Conservation (phyloP, 768 basidiomycete genomes). For the Tricholomella constricta region DNA sequence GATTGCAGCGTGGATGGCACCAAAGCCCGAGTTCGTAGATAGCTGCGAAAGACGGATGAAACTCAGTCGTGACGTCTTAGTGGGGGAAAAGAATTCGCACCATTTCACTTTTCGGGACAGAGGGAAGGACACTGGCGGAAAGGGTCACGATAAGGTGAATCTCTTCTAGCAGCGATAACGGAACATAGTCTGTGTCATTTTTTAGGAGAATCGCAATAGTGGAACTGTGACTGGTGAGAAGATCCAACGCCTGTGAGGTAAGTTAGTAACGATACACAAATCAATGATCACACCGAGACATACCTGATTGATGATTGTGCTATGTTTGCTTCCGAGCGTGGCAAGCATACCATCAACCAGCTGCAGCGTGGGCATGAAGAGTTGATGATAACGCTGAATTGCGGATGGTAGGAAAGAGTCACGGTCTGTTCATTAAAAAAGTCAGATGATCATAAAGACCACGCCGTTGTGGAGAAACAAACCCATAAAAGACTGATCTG, state of each 20-base stretch:
- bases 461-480: conserved; percentile 16
- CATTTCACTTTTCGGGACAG: conserved; percentile 76
- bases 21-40: conserved; percentile 77
- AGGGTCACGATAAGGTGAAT: conserved; percentile 77
- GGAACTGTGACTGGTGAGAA: conserved; percentile 80
- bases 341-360: conserved; percentile 76
- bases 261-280: background rate
- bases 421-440: conserved; percentile 52
- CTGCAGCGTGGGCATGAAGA: conserved; percentile 86
- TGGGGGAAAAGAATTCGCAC: conserved; percentile 44
- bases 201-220: conserved; percentile 83
- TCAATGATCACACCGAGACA: background rate
- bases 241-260: conserved; percentile 64
- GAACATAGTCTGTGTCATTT: conserved; percentile 64
- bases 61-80: background rate
- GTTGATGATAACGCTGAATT: conserved; percentile 87
- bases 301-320: conserved; percentile 72
- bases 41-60: conserved; percentile 33
- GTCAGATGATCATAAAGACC: background rate
- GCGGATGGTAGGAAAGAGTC: conserved; percentile 89
- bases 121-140: conserved; percentile 65
- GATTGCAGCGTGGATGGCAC: conserved; percentile 80
- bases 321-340: conserved; percentile 70
- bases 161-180: conserved; percentile 73
- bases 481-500: conserved; percentile 84